Evolutionary conservation across 2,329 filamentous ascomycete genomes (phyloP).

Genomic region (Zasmidium citrigriseum): DNA sequence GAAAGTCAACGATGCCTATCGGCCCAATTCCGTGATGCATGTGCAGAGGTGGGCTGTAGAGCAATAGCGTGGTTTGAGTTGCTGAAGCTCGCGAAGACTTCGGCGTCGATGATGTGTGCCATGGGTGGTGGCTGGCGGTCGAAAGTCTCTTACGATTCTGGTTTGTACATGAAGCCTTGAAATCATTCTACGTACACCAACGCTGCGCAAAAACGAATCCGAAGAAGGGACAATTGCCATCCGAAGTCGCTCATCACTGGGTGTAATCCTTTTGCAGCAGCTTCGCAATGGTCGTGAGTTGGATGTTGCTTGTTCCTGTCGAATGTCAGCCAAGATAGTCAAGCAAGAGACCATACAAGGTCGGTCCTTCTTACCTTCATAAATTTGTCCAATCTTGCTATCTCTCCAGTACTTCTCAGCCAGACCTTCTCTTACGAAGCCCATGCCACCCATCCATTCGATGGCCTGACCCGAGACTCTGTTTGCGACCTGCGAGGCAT

Average conservation of each 20-base stretch:
- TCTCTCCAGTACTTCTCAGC: slow-evolving; percentile 98
- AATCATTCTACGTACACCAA: slow-evolving; percentile 5
- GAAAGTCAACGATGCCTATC: too few relatives aligned
- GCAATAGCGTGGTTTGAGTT: too few relatives aligned
- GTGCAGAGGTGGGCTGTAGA: too few relatives aligned
- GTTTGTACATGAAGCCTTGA: background rate
- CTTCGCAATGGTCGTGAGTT: slow-evolving; percentile 71
- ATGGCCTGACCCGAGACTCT: slow-evolving; percentile 82
- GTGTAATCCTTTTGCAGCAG: slow-evolving; percentile 70
- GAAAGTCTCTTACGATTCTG: background rate
- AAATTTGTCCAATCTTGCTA: slow-evolving; percentile 91
- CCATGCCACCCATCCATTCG: slow-evolving; percentile 99
- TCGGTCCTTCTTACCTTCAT: slow-evolving; percentile 75
- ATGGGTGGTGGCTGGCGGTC: slow-evolving; percentile 5
- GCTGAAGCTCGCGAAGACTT: too few relatives aligned
- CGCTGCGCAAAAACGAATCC: background rate
- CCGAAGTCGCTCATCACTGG: background rate
- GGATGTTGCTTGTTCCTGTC: slow-evolving; percentile 77
- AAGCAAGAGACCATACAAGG: slow-evolving; percentile 9
- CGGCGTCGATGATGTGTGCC: slow-evolving; percentile 7
- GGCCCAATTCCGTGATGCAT: too few relatives aligned
- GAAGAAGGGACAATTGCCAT: background rate
- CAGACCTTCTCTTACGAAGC: slow-evolving; percentile 92
- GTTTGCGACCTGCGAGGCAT: slow-evolving; percentile 87
- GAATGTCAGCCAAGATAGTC: slow-evolving; percentile 1